Conservation (phyloP, 352 stramenopile species). For the Globisporangium cystogenes region DNA sequence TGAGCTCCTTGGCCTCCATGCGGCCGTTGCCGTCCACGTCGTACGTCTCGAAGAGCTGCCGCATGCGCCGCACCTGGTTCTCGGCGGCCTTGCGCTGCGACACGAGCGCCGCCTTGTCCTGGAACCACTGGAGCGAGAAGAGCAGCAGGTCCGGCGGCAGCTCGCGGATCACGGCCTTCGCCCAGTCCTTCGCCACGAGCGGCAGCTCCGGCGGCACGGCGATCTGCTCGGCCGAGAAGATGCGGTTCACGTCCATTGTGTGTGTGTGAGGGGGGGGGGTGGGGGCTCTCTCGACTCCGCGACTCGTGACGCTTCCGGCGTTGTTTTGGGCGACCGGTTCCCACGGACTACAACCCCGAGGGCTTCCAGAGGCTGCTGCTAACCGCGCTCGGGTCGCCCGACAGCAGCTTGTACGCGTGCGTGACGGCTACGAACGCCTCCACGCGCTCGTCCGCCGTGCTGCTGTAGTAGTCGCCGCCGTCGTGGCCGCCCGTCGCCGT, state of each 20-base stretch:
- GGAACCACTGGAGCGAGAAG: constrained; percentile 87
- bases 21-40: constrained; percentile 75
- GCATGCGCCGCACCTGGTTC: constrained; percentile 58
- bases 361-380: constrained; percentile 30
- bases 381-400: constrained; percentile 33
- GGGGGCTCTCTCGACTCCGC: too few species aligned
- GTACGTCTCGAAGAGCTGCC: constrained; percentile 73
- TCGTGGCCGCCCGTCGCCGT: constrained; percentile 13
- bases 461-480: constrained; percentile 11
- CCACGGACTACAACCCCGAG: background rate
- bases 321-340: too few species aligned
- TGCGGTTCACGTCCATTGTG: constrained; percentile 89
- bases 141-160: constrained; percentile 66
- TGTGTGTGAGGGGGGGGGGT: too few species aligned
- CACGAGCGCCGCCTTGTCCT: constrained; percentile 60
- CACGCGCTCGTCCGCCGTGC: constrained; percentile 41
- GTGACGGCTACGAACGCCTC: constrained; percentile 78
- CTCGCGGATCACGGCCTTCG: constrained; percentile 84
- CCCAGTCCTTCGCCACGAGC: constrained; percentile 87
- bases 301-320: background rate
- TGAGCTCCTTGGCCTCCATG: constrained; percentile 73
- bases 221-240: constrained; percentile 92
- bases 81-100: constrained; percentile 63
- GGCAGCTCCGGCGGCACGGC: constrained; percentile 83
- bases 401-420: constrained; percentile 73